Percentiles rank a stretch among this genome's conserved stretches.
Conservation (phyloP, 2,329 filamentous ascomycete genomes). For the Paecilomyces formosus region DNA sequence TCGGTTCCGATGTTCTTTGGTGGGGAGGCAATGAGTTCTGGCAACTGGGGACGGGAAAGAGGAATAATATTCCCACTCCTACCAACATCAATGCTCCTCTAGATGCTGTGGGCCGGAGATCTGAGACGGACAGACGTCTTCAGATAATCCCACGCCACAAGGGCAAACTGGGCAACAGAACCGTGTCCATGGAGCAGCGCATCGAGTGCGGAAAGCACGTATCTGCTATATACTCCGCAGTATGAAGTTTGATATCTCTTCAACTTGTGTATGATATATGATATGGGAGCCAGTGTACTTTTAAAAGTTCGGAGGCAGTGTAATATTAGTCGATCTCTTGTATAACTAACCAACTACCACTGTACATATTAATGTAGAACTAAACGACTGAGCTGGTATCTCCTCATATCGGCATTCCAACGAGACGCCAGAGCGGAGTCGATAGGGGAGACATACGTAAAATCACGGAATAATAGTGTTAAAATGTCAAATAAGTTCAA, state of each 20-base stretch:
- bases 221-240: conserved; percentile 72
- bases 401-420: too few species aligned
- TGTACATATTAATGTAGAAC: too few species aligned
- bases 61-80: conserved; percentile 70
- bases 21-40: conserved; percentile 95
- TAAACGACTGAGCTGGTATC: too few species aligned
- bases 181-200: conserved; percentile 71
- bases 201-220: conserved; percentile 79
- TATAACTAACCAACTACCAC: not conserved
- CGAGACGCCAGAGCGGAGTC: too few species aligned
- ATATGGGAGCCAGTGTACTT: not conserved
- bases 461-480: not conserved
- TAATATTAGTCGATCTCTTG: conserved; percentile 1
- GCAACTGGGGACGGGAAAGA: conserved; percentile 84
- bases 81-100: conserved; percentile 71
- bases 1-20: conserved; percentile 80
- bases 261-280: conserved; percentile 3
- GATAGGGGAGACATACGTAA: too few species aligned
- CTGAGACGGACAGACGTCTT: conserved; percentile 62
- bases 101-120: conserved; percentile 53
- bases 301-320: not conserved
- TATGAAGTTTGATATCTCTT: conserved; percentile 25
- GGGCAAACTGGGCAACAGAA: conserved; percentile 61
- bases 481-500: too few species aligned
- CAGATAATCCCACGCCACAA: conserved; percentile 72